These are phyloP conservation scores for Mycoemilia scoparia DNA, from an alignment of 192 early-diverging fungal species.

Conservation along the genomic window DNA sequence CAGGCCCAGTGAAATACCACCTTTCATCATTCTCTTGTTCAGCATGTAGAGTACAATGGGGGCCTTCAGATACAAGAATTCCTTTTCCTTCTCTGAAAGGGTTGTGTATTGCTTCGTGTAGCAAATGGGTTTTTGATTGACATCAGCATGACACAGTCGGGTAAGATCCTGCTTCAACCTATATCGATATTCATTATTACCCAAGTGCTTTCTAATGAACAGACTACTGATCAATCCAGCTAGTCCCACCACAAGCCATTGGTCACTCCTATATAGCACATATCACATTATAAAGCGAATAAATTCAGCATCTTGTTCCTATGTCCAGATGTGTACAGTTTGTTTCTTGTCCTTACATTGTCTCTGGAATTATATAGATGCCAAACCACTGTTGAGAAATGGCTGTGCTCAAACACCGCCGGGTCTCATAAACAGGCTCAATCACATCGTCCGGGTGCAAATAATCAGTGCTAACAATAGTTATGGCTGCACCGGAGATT, in stretches of 20 bases:
- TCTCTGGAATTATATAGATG: slow-evolving; percentile 49
- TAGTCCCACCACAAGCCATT: slow-evolving; percentile 75
- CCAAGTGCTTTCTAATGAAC: slow-evolving; percentile 65
- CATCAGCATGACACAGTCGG: slow-evolving; percentile 61
- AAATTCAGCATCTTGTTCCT: too few relatives aligned
- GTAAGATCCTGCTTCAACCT: slow-evolving; percentile 68
- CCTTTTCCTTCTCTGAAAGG: slow-evolving; percentile 35
- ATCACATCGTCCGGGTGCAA: slow-evolving; percentile 57
- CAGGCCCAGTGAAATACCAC: slow-evolving; percentile 47
- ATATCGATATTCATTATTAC: slow-evolving; percentile 75
- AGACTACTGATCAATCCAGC: slow-evolving; percentile 53
- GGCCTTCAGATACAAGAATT: slow-evolving; percentile 71
- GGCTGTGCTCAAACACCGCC: slow-evolving; percentile 44
- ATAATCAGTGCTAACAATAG: slow-evolving; percentile 46
- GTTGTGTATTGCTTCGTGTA: slow-evolving; percentile 36
- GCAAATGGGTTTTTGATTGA: slow-evolving; percentile 72
- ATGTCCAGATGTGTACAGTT: too few relatives aligned
- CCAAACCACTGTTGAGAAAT: slow-evolving; percentile 94
- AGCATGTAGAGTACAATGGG: slow-evolving; percentile 85
- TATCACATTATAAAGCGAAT: too few relatives aligned
- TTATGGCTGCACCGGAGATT: slow-evolving; percentile 59
- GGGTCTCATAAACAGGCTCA: slow-evolving; percentile 76
- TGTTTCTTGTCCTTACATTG: too few relatives aligned
- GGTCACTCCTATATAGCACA: slow-evolving; percentile 79
- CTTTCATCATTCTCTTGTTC: slow-evolving; percentile 63